phyloP scores from a whole-genome alignment of 1,284 basidiomycete genomes.

The Ganoderma lucidum region DNA sequence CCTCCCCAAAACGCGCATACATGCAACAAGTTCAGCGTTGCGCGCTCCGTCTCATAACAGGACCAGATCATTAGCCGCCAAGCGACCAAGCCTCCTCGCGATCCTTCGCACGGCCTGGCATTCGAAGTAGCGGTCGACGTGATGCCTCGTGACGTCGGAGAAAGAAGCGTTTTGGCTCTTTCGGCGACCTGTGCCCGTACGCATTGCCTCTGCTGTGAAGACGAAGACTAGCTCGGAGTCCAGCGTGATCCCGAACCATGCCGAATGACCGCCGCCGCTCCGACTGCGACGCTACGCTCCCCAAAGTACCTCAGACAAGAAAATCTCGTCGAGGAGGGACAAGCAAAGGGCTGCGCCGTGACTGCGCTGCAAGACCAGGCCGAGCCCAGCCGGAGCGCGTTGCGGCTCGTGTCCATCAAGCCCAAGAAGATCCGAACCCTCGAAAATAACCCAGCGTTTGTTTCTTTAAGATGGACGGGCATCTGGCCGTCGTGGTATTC shows the following conservation, averaged over 20 bases:
- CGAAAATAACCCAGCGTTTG: background rate
- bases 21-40: background rate
- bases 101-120: constrained; percentile 1
- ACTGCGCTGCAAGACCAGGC: background rate
- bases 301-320: background rate
- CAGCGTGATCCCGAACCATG: background rate
- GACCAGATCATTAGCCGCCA: background rate
- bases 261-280: background rate
- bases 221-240: background rate
- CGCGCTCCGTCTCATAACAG: background rate
- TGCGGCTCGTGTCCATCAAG: background rate
- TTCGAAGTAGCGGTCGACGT: background rate
- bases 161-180: background rate
- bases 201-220: background rate
- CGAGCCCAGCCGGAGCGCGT: background rate
- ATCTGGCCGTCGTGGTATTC: background rate
- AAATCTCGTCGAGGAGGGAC: too few species aligned
- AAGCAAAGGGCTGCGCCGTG: background rate
- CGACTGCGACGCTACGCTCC: background rate
- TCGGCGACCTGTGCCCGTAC: constrained; percentile 2
- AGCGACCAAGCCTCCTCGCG: background rate
- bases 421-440: background rate
- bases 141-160: background rate
- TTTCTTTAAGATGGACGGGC: background rate
- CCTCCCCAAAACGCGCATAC: background rate